phyloP scores from a whole-genome alignment of 257 asterid genomes.

The Linderniella brevidens region DNA sequence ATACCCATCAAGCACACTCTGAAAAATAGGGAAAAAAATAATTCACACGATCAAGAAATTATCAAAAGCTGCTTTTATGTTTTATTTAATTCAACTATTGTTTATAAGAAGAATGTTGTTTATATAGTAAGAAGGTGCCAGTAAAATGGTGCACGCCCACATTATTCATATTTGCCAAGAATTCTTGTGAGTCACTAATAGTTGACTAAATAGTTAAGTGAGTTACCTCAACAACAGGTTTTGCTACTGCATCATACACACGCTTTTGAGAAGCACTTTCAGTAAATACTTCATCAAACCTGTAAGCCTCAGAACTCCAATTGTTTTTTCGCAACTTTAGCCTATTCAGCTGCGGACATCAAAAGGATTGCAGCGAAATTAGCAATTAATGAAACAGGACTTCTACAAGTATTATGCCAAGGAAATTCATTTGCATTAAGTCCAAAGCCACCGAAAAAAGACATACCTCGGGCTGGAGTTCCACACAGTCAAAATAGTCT shows the following conservation, averaged over 20 bases:
- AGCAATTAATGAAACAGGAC: conserved; percentile 8
- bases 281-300: conserved; percentile 89
- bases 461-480: conserved; percentile 83
- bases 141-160: no score
- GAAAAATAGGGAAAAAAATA: conserved; percentile 4
- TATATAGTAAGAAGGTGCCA: no score
- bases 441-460: background rate
- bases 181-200: no score
- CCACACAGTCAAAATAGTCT: conserved; percentile 99
- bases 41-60: no score
- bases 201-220: no score
- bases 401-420: no score
- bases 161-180: no score
- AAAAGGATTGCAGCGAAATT: background rate
- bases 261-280: conserved; percentile 96
- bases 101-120: no score
- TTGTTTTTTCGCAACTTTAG: conserved; percentile 91
- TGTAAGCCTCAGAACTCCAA: conserved; percentile 96
- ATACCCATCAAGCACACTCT: conserved; percentile 96
- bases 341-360: conserved; percentile 67
- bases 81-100: no score
- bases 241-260: conserved; percentile 94
- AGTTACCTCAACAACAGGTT: conserved; percentile 94
- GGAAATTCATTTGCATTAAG: no score
- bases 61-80: no score